These are phyloP conservation scores for Phytopythium vexans DNA, from an alignment of 352 stramenopile genomes.

Conservation along the genomic window DNA sequence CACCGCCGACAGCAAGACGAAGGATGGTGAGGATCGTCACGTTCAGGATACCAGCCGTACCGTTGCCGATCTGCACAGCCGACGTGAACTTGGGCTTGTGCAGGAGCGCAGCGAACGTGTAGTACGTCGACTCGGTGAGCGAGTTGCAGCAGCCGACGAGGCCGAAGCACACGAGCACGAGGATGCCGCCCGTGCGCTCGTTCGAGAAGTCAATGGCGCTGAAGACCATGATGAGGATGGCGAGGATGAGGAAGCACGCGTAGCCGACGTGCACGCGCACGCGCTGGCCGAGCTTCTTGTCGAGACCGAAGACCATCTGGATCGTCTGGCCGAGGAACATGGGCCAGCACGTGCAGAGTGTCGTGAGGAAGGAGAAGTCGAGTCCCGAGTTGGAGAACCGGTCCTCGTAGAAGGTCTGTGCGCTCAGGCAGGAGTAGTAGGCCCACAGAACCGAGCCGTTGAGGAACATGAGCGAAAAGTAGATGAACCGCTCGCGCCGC, in stretches of 20 bases:
- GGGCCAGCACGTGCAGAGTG: constrained; percentile 37
- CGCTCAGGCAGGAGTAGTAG: constrained; percentile 57
- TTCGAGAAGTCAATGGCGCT: constrained; percentile 24
- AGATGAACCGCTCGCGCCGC: constrained; percentile 31
- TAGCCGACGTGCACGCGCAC: constrained; percentile 31
- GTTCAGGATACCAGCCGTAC: constrained; percentile 31
- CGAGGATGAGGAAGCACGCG: constrained; percentile 27
- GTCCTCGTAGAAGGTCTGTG: constrained; percentile 42
- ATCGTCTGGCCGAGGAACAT: constrained; percentile 34
- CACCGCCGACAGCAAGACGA: constrained; percentile 25
- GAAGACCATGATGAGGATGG: constrained; percentile 37
- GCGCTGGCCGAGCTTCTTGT: constrained; percentile 34
- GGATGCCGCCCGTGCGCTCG: constrained; percentile 23
- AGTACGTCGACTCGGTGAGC: constrained; percentile 26
- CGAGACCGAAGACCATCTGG: constrained; percentile 41
- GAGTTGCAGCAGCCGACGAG: constrained; percentile 36
- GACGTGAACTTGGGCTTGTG: constrained; percentile 46
- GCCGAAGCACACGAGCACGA: constrained; percentile 42
- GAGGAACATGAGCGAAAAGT: constrained; percentile 53
- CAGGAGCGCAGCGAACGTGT: constrained; percentile 34
- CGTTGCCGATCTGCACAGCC: constrained; percentile 48
- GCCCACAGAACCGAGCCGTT: constrained; percentile 55
- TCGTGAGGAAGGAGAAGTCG: constrained; percentile 52
- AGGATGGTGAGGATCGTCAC: constrained; percentile 36
- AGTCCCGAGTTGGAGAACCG: constrained; percentile 36